Base-by-base conservation (phyloP, 148 eudicot species). In the Chenopodium album region DNA sequence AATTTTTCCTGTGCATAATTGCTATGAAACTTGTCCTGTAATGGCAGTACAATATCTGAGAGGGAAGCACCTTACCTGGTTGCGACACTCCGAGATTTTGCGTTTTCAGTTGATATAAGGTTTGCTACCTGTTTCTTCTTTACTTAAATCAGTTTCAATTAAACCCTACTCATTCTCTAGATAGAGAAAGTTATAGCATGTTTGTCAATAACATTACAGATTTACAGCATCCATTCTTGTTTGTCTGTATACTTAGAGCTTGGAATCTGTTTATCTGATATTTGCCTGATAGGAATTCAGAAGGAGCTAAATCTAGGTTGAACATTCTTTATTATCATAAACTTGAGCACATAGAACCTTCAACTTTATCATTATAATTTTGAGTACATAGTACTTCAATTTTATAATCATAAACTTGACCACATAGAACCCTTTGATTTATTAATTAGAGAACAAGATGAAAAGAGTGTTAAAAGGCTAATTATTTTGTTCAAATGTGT, bases 31-130 rank as follows among this genome's bases (percentile, higher is more conserved):
- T 74, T 63, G 79, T 76, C 76, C 68, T 62, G 32, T 79, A 26
- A 75, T 82, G 66, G 84, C 90, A 96, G 99, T 87, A 96, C 99
- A 52, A 87, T 85, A 48, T 86, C 78, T 19, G 99, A 96, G 87
- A 91, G 85, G 87, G 99, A 96, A 71, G 90, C 91, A 80, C 83
- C 85, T 82, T 94, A 93, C 88, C 90, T 94, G 71, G 80, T 90
- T 90, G 94, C 99, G 80, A 89, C 91, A 82, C 94, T 96, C 70
- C 89, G 95, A 82, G 99, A 96, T 87, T 94, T 96, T 82, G 93
- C 98, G 46, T 96, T 96, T 83, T 92, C 99, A 46, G 99, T 96
- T 85, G 99, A 96, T 85, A 89, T 92, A 87, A 86, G 97, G 99
- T 96, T 85, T 72, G 74, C 20, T 60, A 23, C 71, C 67, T 7